Evolutionary conservation across 2,329 filamentous ascomycete genomes (phyloP).

Genomic region (Talaromyces pinophilus): DNA sequence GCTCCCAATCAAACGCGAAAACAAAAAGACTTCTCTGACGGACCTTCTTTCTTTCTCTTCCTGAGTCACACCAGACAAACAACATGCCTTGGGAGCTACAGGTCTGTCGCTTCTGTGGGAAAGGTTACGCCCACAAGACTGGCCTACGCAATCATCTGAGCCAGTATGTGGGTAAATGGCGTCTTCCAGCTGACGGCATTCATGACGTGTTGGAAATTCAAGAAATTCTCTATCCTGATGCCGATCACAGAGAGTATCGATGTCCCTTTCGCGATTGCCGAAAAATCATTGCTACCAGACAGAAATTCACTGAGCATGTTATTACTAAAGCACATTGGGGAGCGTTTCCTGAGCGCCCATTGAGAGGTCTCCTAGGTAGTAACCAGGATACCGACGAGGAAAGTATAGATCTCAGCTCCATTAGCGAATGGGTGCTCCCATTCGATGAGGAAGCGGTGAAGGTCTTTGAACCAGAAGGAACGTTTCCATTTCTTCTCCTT

Average conservation of each 20-base stretch:
- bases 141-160: constrained; percentile 21
- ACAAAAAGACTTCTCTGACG: background rate
- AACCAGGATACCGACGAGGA: background rate
- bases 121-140: constrained; percentile 23
- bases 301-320: constrained; percentile 12
- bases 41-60: background rate
- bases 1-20: background rate
- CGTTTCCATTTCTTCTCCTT: constrained; percentile 9
- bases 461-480: background rate
- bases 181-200: constrained; percentile 25
- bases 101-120: constrained; percentile 25
- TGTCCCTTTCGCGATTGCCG: constrained; percentile 4
- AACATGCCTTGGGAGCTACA: constrained; percentile 17
- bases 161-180: constrained; percentile 21
- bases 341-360: background rate
- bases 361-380: background rate
- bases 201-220: constrained; percentile 27
- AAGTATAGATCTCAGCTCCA: background rate
- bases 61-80: background rate
- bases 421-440: background rate
- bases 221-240: background rate
- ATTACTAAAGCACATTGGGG: background rate
- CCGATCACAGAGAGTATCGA: background rate
- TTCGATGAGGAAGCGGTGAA: constrained; percentile 2
- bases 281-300: background rate